A percentile compares a stretch with the other conserved stretches of the same genome.
phyloP scores from a whole-genome alignment of 1,284 basidiomycete genomes.

The Marasmius fiardii region DNA sequence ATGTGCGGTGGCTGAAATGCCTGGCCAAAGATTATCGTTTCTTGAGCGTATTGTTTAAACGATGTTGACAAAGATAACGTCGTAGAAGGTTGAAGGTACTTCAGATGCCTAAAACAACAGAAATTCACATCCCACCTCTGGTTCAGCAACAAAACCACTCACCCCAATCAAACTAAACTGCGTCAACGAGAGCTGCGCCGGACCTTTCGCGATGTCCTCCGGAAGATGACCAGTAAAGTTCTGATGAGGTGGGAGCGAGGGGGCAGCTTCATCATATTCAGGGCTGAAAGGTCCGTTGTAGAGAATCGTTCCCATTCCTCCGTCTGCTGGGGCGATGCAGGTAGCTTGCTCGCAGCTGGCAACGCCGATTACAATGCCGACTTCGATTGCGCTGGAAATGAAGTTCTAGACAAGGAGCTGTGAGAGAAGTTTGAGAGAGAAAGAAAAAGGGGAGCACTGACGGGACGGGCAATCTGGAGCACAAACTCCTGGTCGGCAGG shows the following conservation, averaged over 20 bases:
- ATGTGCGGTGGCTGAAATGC: no score
- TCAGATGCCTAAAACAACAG: no score
- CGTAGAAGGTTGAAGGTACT: no score
- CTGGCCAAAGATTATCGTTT: no score
- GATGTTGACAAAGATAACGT: no score
- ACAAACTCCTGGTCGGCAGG: conserved; percentile 1
- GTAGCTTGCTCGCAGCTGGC: background rate
- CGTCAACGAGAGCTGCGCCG: conserved; percentile 4
- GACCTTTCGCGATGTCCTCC: background rate
- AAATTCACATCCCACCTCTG: no score
- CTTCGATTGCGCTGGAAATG: conserved; percentile 2
- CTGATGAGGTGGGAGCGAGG: conserved; percentile 6
- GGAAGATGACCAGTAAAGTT: conserved; percentile 6
- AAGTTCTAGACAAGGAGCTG: conserved; percentile 1
- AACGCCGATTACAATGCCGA: conserved; percentile 6
- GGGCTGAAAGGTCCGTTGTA: conserved; percentile 8
- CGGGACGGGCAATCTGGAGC: conserved; percentile 5
- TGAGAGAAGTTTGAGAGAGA: background rate
- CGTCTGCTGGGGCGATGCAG: background rate
- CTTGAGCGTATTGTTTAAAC: no score
- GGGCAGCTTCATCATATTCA: background rate
- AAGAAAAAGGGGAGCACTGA: background rate
- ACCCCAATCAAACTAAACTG: conserved; percentile 9
- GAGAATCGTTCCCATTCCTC: background rate
- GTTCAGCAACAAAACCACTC: background rate